A percentile compares a stretch with the other conserved stretches of the same genome.
These are phyloP conservation scores for Cordyceps fumosorosea DNA, from an alignment of 2,329 filamentous ascomycete species.

Conservation along the genomic window DNA sequence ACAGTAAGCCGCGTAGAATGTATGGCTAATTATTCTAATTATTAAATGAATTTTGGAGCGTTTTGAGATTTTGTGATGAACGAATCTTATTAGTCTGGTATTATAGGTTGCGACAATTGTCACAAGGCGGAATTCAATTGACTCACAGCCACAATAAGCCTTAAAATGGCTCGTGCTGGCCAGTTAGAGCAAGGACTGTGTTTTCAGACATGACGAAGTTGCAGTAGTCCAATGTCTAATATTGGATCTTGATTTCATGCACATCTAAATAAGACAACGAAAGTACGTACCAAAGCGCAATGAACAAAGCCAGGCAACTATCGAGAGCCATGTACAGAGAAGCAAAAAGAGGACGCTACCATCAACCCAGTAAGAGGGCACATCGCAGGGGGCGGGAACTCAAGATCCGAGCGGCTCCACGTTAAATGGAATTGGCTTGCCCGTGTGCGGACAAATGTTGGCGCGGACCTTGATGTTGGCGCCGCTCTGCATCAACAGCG, in stretches of 20 bases:
- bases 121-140: neutral
- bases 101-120: neutral
- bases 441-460: neutral
- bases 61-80: neutral
- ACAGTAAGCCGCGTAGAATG: conserved; percentile 5
- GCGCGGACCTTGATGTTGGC: neutral
- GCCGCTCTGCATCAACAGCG: neutral
- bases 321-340: neutral
- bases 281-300: neutral
- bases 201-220: neutral
- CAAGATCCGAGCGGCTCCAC: neutral
- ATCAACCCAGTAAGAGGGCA: neutral
- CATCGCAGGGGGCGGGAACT: neutral
- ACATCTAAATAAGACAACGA: neutral
- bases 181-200: neutral
- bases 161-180: neutral
- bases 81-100: neutral
- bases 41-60: neutral
- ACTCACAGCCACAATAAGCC: neutral
- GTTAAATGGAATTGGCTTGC: conserved; percentile 1
- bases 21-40: conserved; percentile 2
- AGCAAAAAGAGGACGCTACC: neutral
- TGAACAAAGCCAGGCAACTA: neutral
- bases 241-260: neutral
- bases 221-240: neutral